Evolutionary conservation across 2,329 filamentous ascomycete genomes (phyloP).

Genomic region (Aureobasidium vineae): DNA sequence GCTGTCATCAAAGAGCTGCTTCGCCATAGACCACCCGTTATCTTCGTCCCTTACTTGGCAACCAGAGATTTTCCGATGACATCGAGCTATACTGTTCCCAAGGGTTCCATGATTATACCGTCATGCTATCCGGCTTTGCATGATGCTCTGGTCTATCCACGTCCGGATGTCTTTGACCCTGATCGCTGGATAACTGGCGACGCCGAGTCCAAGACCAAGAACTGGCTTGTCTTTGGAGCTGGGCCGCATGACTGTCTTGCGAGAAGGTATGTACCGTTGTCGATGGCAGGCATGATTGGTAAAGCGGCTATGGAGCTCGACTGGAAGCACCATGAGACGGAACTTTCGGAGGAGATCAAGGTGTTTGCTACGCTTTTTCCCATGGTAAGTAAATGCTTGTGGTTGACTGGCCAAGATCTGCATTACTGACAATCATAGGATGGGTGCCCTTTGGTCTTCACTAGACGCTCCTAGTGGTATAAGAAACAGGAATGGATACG

Average conservation of each 20-base stretch:
- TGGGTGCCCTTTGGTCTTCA: constrained; percentile 11
- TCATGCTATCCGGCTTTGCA: constrained; percentile 87
- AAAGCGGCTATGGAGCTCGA: constrained; percentile 63
- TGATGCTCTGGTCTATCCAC: constrained; percentile 86
- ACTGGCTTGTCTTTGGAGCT: constrained; percentile 95
- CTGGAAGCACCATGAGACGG: constrained; percentile 87
- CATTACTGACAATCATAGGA: not conserved
- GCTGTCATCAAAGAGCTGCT: constrained; percentile 56
- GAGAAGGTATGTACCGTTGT: constrained; percentile 40
- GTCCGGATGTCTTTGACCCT: constrained; percentile 84
- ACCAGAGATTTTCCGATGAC: constrained; percentile 95
- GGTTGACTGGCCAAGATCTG: not conserved
- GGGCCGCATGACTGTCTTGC: constrained; percentile 96
- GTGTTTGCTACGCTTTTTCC: constrained; percentile 98
- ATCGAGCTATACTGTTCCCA: constrained; percentile 78
- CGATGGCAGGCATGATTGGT: constrained; percentile 18
- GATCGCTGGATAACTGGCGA: constrained; percentile 88
- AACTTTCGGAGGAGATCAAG: constrained; percentile 86
- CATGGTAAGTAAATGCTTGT: constrained; percentile 66
- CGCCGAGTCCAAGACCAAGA: constrained; percentile 89
- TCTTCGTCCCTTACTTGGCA: constrained; percentile 61
- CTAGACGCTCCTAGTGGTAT: not conserved
- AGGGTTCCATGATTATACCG: constrained; percentile 92
- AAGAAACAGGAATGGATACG: not conserved
- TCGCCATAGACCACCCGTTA: constrained; percentile 54